These are phyloP conservation scores for Neopestalotiopsis clavispora DNA, from an alignment of 2,329 filamentous ascomycete species.

Conservation along the genomic window DNA sequence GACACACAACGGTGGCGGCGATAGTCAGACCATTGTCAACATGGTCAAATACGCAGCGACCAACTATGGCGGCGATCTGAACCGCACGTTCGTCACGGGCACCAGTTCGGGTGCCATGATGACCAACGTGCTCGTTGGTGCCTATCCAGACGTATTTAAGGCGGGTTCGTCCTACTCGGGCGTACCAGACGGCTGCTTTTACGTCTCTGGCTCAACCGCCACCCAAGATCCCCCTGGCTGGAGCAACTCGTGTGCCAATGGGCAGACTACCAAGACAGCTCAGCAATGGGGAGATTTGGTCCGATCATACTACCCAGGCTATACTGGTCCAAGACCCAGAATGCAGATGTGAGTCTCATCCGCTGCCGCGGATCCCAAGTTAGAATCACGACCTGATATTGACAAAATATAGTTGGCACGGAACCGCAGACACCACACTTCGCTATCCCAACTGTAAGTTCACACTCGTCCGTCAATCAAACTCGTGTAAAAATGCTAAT, in stretches of 20 bases:
- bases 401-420: slow-evolving; percentile 45
- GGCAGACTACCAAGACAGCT: slow-evolving; percentile 48
- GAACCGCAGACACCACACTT: slow-evolving; percentile 45
- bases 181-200: slow-evolving; percentile 41
- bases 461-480: neutral
- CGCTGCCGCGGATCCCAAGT: neutral
- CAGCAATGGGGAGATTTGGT: slow-evolving; percentile 46
- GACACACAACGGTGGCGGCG: slow-evolving; percentile 40
- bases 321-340: slow-evolving; percentile 45
- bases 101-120: slow-evolving; percentile 40
- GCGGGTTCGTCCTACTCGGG: slow-evolving; percentile 50
- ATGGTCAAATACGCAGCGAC: slow-evolving; percentile 41
- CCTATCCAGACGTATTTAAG: slow-evolving; percentile 53
- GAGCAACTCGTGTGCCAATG: slow-evolving; percentile 60
- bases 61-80: slow-evolving; percentile 37
- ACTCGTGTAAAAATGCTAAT: slow-evolving; percentile 18
- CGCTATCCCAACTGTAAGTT: slow-evolving; percentile 41
- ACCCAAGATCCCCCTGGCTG: slow-evolving; percentile 46
- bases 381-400: neutral
- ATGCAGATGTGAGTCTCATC: slow-evolving; percentile 39
- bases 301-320: slow-evolving; percentile 55
- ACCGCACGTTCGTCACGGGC: slow-evolving; percentile 37
- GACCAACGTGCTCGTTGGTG: slow-evolving; percentile 45
- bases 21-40: slow-evolving; percentile 44
- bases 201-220: slow-evolving; percentile 37